A percentile compares a stretch with the other conserved stretches of the same genome.
These are phyloP conservation scores for Suillus variegatus DNA, from an alignment of 768 basidiomycete species.

Conservation along the genomic window DNA sequence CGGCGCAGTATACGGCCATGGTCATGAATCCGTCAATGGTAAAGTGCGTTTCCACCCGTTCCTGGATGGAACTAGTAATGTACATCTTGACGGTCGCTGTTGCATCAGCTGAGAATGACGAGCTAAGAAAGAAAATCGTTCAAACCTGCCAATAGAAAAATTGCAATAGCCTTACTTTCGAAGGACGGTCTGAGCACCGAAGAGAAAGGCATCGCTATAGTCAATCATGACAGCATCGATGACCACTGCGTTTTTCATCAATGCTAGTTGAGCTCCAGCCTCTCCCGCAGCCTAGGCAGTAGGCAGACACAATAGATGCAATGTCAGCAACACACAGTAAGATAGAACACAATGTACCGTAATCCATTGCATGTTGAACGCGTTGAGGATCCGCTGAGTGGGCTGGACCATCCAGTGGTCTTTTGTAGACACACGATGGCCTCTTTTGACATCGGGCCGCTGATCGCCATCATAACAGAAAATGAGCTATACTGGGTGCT, in stretches of 20 bases:
- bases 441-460: neutral
- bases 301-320: no score
- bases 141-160: no score
- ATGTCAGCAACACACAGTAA: no score
- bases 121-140: constrained; percentile 1
- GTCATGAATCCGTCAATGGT: neutral
- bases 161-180: neutral
- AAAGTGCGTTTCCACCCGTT: constrained; percentile 16
- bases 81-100: constrained; percentile 4
- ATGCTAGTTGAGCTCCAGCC: neutral
- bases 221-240: constrained; percentile 5
- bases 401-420: constrained; percentile 10
- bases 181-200: constrained; percentile 5
- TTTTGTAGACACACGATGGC: neutral
- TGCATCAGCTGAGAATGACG: neutral
- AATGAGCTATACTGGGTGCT: neutral
- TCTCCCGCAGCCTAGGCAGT: neutral
- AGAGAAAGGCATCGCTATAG: constrained; percentile 1
- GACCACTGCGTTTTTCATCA: neutral
- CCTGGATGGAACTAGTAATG: neutral
- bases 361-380: neutral
- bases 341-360: no score
- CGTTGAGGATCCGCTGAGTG: constrained; percentile 2
- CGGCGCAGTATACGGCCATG: neutral
- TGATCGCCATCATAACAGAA: neutral